Evolutionary conservation across 257 asterid species (phyloP).

Genomic region (Salvia rosmarinus): DNA sequence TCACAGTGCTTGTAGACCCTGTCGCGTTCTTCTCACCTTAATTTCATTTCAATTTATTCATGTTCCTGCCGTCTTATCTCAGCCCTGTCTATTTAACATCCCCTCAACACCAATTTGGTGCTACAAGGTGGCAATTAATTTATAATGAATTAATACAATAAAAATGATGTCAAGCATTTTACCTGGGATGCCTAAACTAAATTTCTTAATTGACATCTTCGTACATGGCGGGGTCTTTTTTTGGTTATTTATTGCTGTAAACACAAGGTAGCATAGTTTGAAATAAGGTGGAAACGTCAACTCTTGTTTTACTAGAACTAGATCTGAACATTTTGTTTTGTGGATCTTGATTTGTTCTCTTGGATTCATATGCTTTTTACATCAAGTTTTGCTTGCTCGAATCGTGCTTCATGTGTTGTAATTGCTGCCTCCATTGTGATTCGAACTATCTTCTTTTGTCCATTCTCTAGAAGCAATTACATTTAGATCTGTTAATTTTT

Average conservation of each 20-base stretch:
- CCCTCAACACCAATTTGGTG: neutral
- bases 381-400: neutral
- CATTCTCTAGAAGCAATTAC: neutral
- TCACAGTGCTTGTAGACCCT: neutral
- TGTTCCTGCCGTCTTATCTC: neutral
- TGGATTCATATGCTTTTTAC: neutral
- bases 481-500: neutral
- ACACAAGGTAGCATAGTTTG: neutral
- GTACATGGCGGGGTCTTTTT: neutral
- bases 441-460: conserved; percentile 1
- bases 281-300: neutral
- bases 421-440: conserved; percentile 3
- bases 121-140: neutral
- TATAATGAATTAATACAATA: neutral
- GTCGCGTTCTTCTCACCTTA: neutral
- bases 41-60: neutral
- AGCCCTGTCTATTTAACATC: neutral
- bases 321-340: neutral
- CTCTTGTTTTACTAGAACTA: neutral
- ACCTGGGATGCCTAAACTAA: neutral
- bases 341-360: neutral
- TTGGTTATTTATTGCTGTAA: neutral
- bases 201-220: neutral
- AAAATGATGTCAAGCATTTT: neutral
- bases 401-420: conserved; percentile 8